phyloP scores from a whole-genome alignment of 169 alveolate genomes.

The Babesia sp. region DNA sequence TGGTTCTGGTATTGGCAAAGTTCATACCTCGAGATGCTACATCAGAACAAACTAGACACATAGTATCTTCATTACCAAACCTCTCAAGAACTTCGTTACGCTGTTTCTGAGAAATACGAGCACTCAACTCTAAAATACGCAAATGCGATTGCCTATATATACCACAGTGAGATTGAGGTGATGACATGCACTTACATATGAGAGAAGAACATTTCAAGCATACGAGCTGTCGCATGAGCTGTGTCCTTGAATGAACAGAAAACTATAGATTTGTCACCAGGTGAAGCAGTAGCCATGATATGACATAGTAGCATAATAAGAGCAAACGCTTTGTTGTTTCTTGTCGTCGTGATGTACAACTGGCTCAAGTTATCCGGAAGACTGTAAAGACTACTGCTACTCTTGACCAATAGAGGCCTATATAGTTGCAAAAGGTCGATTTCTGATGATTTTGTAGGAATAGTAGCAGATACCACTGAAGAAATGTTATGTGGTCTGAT shows the following conservation, averaged over 20 bases:
- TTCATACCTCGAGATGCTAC: constrained; percentile 98
- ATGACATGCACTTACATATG: background rate
- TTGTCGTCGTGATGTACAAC: constrained; percentile 30
- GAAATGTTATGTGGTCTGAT: background rate
- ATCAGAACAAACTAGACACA: constrained; percentile 92
- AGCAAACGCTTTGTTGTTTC: constrained; percentile 4
- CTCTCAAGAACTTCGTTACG: constrained; percentile 17
- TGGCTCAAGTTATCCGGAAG: constrained; percentile 48
- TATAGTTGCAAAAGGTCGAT: constrained; percentile 46
- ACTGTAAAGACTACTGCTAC: constrained; percentile 11
- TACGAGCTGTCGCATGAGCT: constrained; percentile 34
- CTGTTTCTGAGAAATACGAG: constrained; percentile 33
- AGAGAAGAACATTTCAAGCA: constrained; percentile 25
- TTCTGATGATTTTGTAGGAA: constrained; percentile 58
- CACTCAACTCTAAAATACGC: constrained; percentile 32
- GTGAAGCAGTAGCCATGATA: background rate
- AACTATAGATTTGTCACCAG: constrained; percentile 38
- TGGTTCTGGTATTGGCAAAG: constrained; percentile 90
- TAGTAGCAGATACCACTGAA: constrained; percentile 64
- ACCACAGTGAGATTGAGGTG: too few relatives aligned
- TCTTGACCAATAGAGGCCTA: constrained; percentile 48
- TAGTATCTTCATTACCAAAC: constrained; percentile 12
- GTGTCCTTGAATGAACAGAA: constrained; percentile 37
- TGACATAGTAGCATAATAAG: constrained; percentile 9
- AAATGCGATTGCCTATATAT: background rate